Evolutionary conservation across 768 basidiomycete species (phyloP).

Genomic region (Amanita rimosa): DNA sequence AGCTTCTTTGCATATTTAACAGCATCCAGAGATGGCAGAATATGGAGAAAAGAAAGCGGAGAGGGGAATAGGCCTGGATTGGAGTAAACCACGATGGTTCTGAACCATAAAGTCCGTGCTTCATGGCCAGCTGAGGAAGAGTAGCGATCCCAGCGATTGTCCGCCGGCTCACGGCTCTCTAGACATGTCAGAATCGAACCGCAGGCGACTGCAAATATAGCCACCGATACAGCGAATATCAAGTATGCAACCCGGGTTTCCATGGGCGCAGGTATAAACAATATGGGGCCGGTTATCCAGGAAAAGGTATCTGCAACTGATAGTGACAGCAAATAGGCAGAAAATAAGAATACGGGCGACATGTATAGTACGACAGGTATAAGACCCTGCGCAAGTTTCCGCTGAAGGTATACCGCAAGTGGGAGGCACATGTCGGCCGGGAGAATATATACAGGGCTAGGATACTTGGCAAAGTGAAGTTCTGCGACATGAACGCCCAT

Average conservation of each 20-base stretch:
- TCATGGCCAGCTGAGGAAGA: slow-evolving; percentile 27
- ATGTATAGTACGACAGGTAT: slow-evolving; percentile 34
- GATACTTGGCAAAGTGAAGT: slow-evolving; percentile 32
- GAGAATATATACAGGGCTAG: slow-evolving; percentile 34
- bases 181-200: slow-evolving; percentile 17
- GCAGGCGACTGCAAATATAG: slow-evolving; percentile 24
- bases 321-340: slow-evolving; percentile 32
- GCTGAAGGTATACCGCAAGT: slow-evolving; percentile 28
- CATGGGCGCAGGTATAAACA: slow-evolving; percentile 27
- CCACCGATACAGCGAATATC: slow-evolving; percentile 21
- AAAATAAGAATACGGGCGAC: slow-evolving; percentile 33
- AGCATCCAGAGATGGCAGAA: not conserved
- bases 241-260: slow-evolving; percentile 35
- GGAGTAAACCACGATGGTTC: slow-evolving; percentile 23
- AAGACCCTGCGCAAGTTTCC: slow-evolving; percentile 24
- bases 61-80: slow-evolving; percentile 33
- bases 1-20: slow-evolving; percentile 6
- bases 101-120: slow-evolving; percentile 30
- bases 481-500: slow-evolving; percentile 29
- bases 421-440: slow-evolving; percentile 29
- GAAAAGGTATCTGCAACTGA: slow-evolving; percentile 32
- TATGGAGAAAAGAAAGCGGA: slow-evolving; percentile 36
- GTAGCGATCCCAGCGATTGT: slow-evolving; percentile 36
- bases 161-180: slow-evolving; percentile 6
- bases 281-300: not conserved